Base-by-base conservation (phyloP, 228 moss, liverwort and hornwort genomes). In the Sphagnum fallax region DNA sequence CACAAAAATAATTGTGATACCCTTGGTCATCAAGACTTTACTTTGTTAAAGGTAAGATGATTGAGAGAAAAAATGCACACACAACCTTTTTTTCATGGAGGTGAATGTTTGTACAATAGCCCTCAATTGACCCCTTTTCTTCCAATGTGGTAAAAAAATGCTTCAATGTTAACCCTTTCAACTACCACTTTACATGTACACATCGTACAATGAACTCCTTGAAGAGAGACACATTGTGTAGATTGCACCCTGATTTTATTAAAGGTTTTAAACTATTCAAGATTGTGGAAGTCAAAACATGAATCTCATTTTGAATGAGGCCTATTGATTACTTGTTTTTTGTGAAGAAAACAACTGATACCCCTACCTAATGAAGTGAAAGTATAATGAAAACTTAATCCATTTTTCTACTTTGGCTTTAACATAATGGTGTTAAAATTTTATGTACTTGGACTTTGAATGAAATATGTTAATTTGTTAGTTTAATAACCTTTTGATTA, bases 101-200 rank as follows among this genome's bases (percentile, higher is more conserved):
- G 65, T 67, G 79, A 5, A 86, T 76, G 62, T 80, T 75, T 10
- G 49, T 58, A 0, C 70, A 14, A 66, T 87, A 87, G 6, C 75
- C 69, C 16, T 68, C 65, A 59, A 90, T 68, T 4, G 88, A 80
- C 73, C 87, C 78, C 63, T 79, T 83, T 81, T 90, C 79, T 13
- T 78, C 74, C 16, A 90, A 53, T 15, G 72, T 82, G 32, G 77
- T 87, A 14, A 81, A 88, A 52, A 77, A 80, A 51, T 83, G 78
- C 75, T 49, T 71, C 8, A 83, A 10, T 7, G 76, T 78, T 50
- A 90, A 13, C 50, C 63, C 61, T 68, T 84, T 80, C 53, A 92
- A 73, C 84, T 92, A 59, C 52, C 63, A 3, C 65, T 4, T 58
- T 49, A 67, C 55, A 61, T 14, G 16, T 52, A 16, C 49, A 13